phyloP scores from a whole-genome alignment of 352 stramenopile genomes.

The Pythium grandisporangium region DNA sequence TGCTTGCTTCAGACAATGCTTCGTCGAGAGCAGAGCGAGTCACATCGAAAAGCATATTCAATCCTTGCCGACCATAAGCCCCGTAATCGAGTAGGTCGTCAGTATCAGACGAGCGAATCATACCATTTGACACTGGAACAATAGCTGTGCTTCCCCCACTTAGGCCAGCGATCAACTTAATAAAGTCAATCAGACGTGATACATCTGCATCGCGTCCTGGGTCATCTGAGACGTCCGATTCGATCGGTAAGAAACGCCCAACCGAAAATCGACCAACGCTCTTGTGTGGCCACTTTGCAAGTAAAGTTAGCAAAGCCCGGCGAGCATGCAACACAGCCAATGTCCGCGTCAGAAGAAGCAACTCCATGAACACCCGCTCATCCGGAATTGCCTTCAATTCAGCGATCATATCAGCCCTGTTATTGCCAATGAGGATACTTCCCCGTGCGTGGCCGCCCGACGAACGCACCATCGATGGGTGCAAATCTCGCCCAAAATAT shows the following conservation, averaged over 20 bases:
- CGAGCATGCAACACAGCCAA: constrained; percentile 78
- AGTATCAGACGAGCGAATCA: background rate
- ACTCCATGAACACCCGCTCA: constrained; percentile 66
- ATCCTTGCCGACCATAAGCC: constrained; percentile 40
- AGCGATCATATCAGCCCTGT: constrained; percentile 54
- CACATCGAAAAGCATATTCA: constrained; percentile 39
- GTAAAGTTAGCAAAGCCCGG: constrained; percentile 57
- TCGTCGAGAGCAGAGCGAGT: constrained; percentile 33
- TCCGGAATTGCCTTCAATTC: constrained; percentile 76
- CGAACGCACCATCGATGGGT: constrained; percentile 63
- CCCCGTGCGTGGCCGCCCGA: constrained; percentile 23
- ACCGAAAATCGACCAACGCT: constrained; percentile 51
- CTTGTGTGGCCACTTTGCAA: constrained; percentile 65
- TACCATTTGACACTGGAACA: background rate
- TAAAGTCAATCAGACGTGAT: constrained; percentile 66
- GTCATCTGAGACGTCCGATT: background rate
- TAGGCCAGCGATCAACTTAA: constrained; percentile 74
- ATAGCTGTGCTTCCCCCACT: constrained; percentile 18
- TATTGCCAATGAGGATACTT: constrained; percentile 18
- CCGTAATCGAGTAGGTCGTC: constrained; percentile 26
- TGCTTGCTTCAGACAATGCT: constrained; percentile 18
- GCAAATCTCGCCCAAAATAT: constrained; percentile 71
- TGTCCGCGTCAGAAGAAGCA: constrained; percentile 64
- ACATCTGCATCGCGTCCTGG: constrained; percentile 18
- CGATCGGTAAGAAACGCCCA: constrained; percentile 25